phyloP scores from a whole-genome alignment of 1,284 basidiomycete genomes.

The Omphalotus olearius region DNA sequence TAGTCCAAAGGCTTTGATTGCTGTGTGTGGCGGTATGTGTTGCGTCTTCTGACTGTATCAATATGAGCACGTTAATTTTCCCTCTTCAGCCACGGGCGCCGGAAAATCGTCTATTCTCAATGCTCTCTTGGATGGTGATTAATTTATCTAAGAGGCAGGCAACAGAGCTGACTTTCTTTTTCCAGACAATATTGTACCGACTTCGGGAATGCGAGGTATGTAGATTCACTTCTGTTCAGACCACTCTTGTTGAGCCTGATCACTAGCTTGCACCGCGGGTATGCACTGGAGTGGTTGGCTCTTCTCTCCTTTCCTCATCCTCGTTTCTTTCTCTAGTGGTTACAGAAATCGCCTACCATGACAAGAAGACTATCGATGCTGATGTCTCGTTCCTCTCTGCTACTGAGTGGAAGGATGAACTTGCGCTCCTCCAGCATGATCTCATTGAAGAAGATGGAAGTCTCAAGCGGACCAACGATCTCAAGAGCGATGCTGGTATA shows the following conservation, averaged over 20 bases:
- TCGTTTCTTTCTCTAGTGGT: constrained; percentile 32
- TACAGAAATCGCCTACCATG: constrained; percentile 55
- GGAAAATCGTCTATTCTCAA: constrained; percentile 60
- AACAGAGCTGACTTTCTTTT: neutral
- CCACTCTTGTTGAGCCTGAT: constrained; percentile 1
- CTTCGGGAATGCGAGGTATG: constrained; percentile 58
- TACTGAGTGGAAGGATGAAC: constrained; percentile 53
- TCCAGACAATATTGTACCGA: constrained; percentile 58
- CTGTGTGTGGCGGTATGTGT: constrained; percentile 51
- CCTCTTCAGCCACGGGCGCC: constrained; percentile 47
- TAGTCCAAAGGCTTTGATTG: constrained; percentile 52
- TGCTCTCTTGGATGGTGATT: constrained; percentile 51
- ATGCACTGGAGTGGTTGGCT: neutral
- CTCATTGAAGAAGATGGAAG: constrained; percentile 55
- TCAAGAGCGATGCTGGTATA: constrained; percentile 54
- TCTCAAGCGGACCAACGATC: constrained; percentile 46
- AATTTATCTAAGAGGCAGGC: neutral
- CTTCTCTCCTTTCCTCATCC: neutral
- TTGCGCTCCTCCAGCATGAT: constrained; percentile 49
- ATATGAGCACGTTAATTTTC: constrained; percentile 1
- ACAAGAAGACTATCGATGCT: constrained; percentile 49
- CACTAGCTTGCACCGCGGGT: constrained; percentile 52
- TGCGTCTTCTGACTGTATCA: neutral
- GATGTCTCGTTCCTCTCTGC: constrained; percentile 55
- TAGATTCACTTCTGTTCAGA: constrained; percentile 4